Evolutionary conservation across 2,329 filamentous ascomycete species (phyloP).

Genomic region (Coleophoma eucalyptorum): DNA sequence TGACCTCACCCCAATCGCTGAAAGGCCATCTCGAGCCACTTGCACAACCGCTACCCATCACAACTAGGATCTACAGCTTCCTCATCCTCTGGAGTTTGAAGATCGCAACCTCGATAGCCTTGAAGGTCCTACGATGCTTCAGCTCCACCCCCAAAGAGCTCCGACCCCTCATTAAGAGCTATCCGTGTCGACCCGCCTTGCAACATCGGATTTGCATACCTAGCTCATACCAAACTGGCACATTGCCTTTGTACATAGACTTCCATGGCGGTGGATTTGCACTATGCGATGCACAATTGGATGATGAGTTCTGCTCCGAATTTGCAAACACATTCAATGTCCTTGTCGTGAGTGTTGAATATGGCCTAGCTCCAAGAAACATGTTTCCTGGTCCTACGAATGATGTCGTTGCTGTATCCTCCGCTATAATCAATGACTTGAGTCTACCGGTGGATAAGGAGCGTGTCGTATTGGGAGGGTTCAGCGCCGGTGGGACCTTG

Average conservation of each 20-base stretch:
- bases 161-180: conserved; percentile 1
- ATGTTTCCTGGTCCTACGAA: conserved; percentile 40
- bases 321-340: conserved; percentile 36
- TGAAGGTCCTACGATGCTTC: conserved; percentile 3
- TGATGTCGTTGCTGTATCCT: conserved; percentile 41
- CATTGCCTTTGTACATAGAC: conserved; percentile 39
- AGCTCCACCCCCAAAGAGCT: conserved; percentile 1
- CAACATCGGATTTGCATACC: conserved; percentile 36
- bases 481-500: conserved; percentile 44
- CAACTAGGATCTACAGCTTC: neutral
- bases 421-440: conserved; percentile 36
- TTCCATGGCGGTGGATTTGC: conserved; percentile 50
- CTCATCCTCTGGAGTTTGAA: neutral
- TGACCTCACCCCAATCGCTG: neutral
- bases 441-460: conserved; percentile 40
- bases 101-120: neutral
- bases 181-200: conserved; percentile 13
- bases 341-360: conserved; percentile 45
- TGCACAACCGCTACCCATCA: neutral
- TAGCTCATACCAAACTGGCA: conserved; percentile 25
- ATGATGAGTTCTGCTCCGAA: conserved; percentile 41
- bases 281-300: conserved; percentile 36
- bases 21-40: neutral
- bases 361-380: conserved; percentile 40
- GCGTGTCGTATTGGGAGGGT: conserved; percentile 40